These are phyloP conservation scores for Aspergillus pseudonomiae DNA, from an alignment of 2,329 filamentous ascomycete genomes.

Conservation along the genomic window DNA sequence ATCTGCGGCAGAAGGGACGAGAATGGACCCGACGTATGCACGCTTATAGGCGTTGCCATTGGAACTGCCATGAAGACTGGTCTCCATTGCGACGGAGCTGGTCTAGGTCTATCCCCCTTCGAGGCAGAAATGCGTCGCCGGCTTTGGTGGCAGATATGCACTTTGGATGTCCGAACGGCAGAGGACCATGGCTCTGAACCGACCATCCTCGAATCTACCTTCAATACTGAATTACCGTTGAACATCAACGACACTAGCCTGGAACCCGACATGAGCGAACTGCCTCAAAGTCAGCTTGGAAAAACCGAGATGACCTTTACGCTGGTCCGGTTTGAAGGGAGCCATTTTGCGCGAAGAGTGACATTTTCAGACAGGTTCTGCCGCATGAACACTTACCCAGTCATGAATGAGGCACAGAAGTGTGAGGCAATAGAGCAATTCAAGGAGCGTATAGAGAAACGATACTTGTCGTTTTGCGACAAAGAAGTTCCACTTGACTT, in stretches of 20 bases:
- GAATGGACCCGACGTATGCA: conserved; percentile 16
- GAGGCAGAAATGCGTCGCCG: conserved; percentile 25
- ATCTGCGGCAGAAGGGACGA: conserved; percentile 18
- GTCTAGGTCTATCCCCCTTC: conserved; percentile 13
- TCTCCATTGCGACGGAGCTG: conserved; percentile 17
- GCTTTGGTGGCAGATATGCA: conserved; percentile 31
- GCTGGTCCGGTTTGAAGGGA: conserved; percentile 24
- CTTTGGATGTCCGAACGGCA: conserved; percentile 21
- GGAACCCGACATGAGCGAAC: conserved; percentile 15
- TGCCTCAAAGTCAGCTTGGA: not conserved
- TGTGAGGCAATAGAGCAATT: conserved; percentile 21
- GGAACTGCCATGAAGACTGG: conserved; percentile 17
- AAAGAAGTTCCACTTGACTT: conserved; percentile 18
- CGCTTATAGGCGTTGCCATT: conserved; percentile 14
- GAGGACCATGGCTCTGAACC: conserved; percentile 18
- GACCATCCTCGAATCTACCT: conserved; percentile 15
- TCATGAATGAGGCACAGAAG: conserved; percentile 18
- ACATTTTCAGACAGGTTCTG: conserved; percentile 26
- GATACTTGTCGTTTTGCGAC: conserved; percentile 22
- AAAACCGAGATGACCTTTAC: conserved; percentile 31
- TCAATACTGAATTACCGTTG: conserved; percentile 17
- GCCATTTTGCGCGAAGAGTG: conserved; percentile 23
- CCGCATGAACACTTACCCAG: conserved; percentile 20
- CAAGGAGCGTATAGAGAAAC: conserved; percentile 14
- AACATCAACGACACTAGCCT: conserved; percentile 19